Evolutionary conservation across 768 basidiomycete species (phyloP).

Genomic region (Porpolomopsis calyptriformis): DNA sequence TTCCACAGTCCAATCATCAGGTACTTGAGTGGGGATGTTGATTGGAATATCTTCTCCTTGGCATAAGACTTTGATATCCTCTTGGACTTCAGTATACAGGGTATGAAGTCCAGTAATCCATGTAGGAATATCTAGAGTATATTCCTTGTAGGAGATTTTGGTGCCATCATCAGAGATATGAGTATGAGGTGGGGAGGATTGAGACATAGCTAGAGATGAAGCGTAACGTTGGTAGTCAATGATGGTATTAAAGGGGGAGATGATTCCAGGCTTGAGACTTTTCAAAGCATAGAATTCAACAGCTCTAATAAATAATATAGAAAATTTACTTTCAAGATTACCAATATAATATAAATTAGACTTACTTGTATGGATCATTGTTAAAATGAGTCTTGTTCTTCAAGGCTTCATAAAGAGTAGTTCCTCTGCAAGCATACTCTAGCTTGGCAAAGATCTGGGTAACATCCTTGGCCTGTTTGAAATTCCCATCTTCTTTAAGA

Average conservation of each 20-base stretch:
- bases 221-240: not conserved
- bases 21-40: not conserved
- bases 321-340: not conserved
- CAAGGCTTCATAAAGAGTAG: not conserved
- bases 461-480: not conserved
- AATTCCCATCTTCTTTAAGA: not conserved
- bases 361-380: not conserved
- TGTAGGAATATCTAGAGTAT: not conserved
- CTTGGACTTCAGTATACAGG: not conserved
- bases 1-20: not conserved
- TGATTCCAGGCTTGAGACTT: not conserved
- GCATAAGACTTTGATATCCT: not conserved
- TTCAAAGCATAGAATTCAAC: not conserved
- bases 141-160: not conserved
- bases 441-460: not conserved
- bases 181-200: not conserved
- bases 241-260: not conserved
- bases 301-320: not conserved
- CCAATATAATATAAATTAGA: not conserved
- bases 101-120: not conserved
- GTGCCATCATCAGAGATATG: not conserved
- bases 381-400: not conserved
- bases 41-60: not conserved
- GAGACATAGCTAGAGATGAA: not conserved
- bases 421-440: constrained; percentile 3